Conservation (phyloP, 257 asterid species). For the Phtheirospermum japonicum region DNA sequence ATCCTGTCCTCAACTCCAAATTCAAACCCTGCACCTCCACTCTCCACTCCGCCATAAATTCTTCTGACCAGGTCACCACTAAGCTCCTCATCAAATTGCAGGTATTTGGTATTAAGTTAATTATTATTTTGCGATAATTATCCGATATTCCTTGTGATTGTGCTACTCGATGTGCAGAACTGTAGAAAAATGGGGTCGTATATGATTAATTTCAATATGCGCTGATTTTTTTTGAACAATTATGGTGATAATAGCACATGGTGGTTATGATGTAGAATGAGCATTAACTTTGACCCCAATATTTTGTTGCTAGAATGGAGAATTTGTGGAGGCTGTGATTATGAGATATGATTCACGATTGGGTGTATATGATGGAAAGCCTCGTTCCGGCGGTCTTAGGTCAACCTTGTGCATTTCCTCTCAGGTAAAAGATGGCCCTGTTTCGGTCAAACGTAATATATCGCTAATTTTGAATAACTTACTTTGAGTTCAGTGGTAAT, state of each 20-base stretch:
- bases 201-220: not conserved
- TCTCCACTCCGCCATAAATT: slow-evolving; percentile 63
- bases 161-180: not conserved
- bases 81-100: slow-evolving; percentile 83
- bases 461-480: not conserved
- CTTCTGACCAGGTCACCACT: slow-evolving; percentile 81
- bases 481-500: not conserved
- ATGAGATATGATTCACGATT: slow-evolving; percentile 89
- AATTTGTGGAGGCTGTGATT: slow-evolving; percentile 86
- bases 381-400: slow-evolving; percentile 92
- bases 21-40: slow-evolving; percentile 67
- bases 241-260: too few relatives aligned
- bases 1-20: slow-evolving; percentile 65
- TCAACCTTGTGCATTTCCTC: slow-evolving; percentile 95
- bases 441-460: not conserved
- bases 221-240: too few relatives aligned
- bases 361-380: slow-evolving; percentile 79
- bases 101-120: slow-evolving; percentile 37
- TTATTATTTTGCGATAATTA: not conserved
- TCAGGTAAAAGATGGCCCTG: slow-evolving; percentile 50
- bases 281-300: not conserved
- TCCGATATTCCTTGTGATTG: slow-evolving; percentile 7
- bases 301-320: slow-evolving; percentile 66
- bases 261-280: not conserved
- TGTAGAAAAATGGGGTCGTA: not conserved